Evolutionary conservation across 352 stramenopile species (phyloP), one percentile per base, ranked within the genome.

Genomic region (Lagenidium sp.): DNA sequence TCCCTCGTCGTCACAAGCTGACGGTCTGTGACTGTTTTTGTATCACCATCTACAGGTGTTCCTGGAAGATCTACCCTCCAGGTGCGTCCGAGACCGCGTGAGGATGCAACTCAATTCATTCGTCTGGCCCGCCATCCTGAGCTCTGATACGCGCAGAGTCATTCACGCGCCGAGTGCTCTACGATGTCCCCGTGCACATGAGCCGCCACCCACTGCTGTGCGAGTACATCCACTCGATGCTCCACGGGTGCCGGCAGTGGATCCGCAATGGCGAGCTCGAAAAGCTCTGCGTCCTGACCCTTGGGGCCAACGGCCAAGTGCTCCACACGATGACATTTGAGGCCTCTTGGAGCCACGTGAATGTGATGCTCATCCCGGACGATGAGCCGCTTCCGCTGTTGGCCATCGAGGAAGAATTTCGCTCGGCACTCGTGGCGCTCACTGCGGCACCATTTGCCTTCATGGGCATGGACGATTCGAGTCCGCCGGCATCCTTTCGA

Each of bases 161-260:
- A 0, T 93, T 90, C 44, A 65, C 80, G 42, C 57, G 44, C 32
- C 63, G 74, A 12, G 62, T 68, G 28, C 54, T 88, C 30, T 93
- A 90, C 41, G 60, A 75, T 36, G 72, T 93, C 4, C 80, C 80
- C n/a, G 63, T 87, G 28, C 72, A 89, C 50, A 87, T 86, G 70
- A 81, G 44, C 39, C 67, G 75, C 7, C 76, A 93, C 42, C 80
- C 74, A 21, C 45, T 65, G 37, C 56, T 93, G 36, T 74, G 69
- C 30, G 71, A 86, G 52, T 93, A 93, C 54, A 77, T 93, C 37
- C 62, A 79, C 53, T 77, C 65, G 29, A 85, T 85, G 62, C 45
- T 93, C 35, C 34, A 34, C 25, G 79, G 77, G 12, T 93, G 80
- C 37, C 65, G 57, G 4, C 46, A 53, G 19, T 93, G 77, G 80